Evolutionary conservation across 176 grass and related monocot species (phyloP), one percentile per base, ranked within the genome.

Genomic region (Phragmites australis): DNA sequence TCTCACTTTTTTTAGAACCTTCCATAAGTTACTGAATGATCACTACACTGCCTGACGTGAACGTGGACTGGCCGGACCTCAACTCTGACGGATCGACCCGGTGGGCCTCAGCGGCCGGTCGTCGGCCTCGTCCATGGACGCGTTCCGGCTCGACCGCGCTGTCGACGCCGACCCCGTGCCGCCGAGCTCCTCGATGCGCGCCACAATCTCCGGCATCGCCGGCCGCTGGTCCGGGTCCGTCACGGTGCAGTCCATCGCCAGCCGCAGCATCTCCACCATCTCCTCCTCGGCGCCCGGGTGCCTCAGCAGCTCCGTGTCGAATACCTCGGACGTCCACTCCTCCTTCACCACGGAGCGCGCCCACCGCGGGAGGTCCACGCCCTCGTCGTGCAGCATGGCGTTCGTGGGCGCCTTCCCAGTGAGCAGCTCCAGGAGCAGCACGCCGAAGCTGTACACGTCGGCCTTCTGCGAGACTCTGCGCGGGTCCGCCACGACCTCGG

Each of bases 381-480:
- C 89, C 3, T 90, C 88, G 16, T 94, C 93, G 64, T 88, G 85
- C 76, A 91, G 81, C 64, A 78, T 71, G 17, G 87, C 81, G 77
- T 85, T 82, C 53, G 87, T 79, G 0, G 89, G 93, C 27, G 87
- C 84, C 84, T 87, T 92, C 67, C 89, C 89, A 19, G 93, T 95
- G 57, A 92, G 84, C 81, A 95, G 76, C 81, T 97, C 90, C 25
- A 97, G 78, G 0, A 97, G 83, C 62, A 97, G 64, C 58, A 97
- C 88, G 9, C 93, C 90, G 79, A 90, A 90, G 86, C 90, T 93
- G 82, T 97, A 97, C 47, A 88, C 93, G 74, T 97, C 93, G 1
- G 71, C 84, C 81, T 95, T 92, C 47, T 95, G 93, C 52, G 89
- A 88, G 3, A 60, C 46, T 32, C 76, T 66, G 0, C 92, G 83